phyloP scores from a whole-genome alignment of 495 filamentous ascomycete species.

The Thermochaetoides thermophila region DNA sequence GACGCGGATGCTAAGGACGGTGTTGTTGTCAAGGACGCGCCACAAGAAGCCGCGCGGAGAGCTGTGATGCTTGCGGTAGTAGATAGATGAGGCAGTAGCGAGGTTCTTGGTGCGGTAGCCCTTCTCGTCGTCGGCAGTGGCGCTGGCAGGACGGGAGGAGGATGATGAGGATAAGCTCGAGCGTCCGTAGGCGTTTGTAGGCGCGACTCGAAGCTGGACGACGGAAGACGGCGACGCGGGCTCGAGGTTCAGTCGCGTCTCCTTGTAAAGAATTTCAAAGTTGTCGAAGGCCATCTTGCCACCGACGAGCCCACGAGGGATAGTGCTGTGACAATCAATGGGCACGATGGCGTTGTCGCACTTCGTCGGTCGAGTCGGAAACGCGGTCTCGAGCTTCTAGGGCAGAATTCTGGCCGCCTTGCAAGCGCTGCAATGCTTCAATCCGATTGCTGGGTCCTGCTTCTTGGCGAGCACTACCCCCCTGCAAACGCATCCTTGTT shows the following conservation, averaged over 20 bases:
- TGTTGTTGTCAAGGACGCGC: constrained; percentile 70
- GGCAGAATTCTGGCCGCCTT: constrained; percentile 16
- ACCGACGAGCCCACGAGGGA: no score
- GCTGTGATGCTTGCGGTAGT: constrained; percentile 57
- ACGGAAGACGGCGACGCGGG: constrained; percentile 52
- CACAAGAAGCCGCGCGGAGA: constrained; percentile 80
- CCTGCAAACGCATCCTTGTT: no score
- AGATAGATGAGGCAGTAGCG: constrained; percentile 67
- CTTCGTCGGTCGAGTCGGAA: constrained; percentile 7
- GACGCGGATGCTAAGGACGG: constrained; percentile 65
- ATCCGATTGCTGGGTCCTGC: constrained; percentile 6
- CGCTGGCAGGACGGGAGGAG: no score
- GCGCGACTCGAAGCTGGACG: constrained; percentile 59
- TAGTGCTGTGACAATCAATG: constrained; percentile 12
- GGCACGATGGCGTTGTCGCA: constrained; percentile 9
- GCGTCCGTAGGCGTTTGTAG: constrained; percentile 23
- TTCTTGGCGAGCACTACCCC: constrained; percentile 8
- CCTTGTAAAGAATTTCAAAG: constrained; percentile 54
- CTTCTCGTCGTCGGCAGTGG: constrained; percentile 50
- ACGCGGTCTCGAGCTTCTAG: constrained; percentile 13
- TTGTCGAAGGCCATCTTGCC: constrained; percentile 29
- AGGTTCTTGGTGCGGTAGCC: constrained; percentile 55
- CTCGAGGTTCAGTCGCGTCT: constrained; percentile 71
- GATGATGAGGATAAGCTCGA: no score
- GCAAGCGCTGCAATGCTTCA: constrained; percentile 9